Evolutionary conservation across 2,329 filamentous ascomycete genomes (phyloP), one percentile per base, ranked within the genome.

Genomic region (Arthrobotrys sinensis): DNA sequence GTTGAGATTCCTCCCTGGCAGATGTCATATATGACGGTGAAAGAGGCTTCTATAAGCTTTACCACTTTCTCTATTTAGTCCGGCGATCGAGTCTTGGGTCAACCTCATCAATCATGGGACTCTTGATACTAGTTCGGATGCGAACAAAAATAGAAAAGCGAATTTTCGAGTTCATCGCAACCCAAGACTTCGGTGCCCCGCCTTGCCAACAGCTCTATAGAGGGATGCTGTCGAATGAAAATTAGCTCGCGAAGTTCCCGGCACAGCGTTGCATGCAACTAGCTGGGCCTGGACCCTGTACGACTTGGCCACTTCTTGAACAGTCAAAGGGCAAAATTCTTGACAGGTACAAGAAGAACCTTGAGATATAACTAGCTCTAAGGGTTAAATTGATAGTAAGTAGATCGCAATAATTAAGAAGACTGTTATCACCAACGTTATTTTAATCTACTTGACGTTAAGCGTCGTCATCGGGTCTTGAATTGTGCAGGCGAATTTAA

Each of bases 1-100:
- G 7, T 43, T 52, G 32, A 66, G 16, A 52, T 21, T 21, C 19
- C 70, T 62, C 36, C 75, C 53, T 66, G 75, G 75, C 55, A 72
- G 60, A 78, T 78, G 75, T 78, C 67, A 78, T 72, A 12, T 45
- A 63, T 77, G 67, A 63, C 40, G 62, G 50, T 12, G 45, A 40
- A 32, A 11, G 50, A 45, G 38, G 67, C 32, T 55, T 46, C 50
- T 7, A n/a, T 64, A 68, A 36, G 52, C 62, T 72, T 53, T 32
- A 50, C 67, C 52, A 28, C 16, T 66, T 77, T 78, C 36, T 50
- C 62, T 46, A 32, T 12, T 57, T 63, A 57, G 24, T 40, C n/a
- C 21, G 67, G 43, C 62, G 67, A 78, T 78, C 75, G 24, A 21
- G 19, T 28, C 60, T 55, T 60, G 57, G 57, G 24, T 53, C 34